A percentile compares a stretch with the other conserved stretches of the same genome.
Evolutionary conservation across 306 rosid genomes (phyloP).

Genomic region (Nissolia schottii): DNA sequence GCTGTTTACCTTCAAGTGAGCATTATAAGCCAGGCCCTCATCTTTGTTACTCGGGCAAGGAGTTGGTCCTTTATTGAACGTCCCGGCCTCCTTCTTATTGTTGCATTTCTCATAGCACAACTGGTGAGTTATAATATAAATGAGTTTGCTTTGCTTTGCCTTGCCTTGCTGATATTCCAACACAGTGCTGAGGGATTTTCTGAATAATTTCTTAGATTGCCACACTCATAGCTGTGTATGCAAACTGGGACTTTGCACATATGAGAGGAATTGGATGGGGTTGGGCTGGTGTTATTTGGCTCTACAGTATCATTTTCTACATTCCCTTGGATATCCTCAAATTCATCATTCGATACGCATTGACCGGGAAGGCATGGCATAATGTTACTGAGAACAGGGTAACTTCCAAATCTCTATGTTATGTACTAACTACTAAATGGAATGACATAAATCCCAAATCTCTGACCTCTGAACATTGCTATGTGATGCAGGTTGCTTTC

Average conservation of each 20-base stretch:
- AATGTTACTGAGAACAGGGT: slow-evolving; percentile 63
- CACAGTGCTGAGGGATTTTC: neutral
- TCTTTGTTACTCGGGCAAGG: slow-evolving; percentile 82
- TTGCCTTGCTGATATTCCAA: neutral
- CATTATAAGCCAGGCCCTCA: slow-evolving; percentile 85
- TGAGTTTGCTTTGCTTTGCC: neutral
- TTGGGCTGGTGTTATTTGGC: slow-evolving; percentile 91
- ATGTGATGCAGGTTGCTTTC: slow-evolving; percentile 57
- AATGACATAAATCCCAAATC: neutral
- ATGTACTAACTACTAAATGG: neutral
- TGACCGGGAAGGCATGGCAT: slow-evolving; percentile 89
- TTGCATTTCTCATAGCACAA: slow-evolving; percentile 68
- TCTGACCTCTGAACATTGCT: neutral
- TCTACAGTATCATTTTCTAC: slow-evolving; percentile 67
- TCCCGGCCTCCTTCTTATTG: slow-evolving; percentile 59
- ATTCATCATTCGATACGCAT: slow-evolving; percentile 57
- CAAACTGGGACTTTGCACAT: slow-evolving; percentile 69
- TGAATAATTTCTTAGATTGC: slow-evolving; percentile 41
- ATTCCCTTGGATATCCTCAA: slow-evolving; percentile 70
- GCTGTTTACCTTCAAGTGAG: slow-evolving; percentile 95
- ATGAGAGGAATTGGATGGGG: slow-evolving; percentile 85
- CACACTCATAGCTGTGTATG: slow-evolving; percentile 74
- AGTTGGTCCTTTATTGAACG: slow-evolving; percentile 86
- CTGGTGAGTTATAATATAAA: slow-evolving; percentile 41
- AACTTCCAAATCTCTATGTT: neutral